Percentiles rank a stretch among this genome's conserved stretches.
phyloP scores from a whole-genome alignment of 2,329 filamentous ascomycete species.

The Colletotrichum sp. region DNA sequence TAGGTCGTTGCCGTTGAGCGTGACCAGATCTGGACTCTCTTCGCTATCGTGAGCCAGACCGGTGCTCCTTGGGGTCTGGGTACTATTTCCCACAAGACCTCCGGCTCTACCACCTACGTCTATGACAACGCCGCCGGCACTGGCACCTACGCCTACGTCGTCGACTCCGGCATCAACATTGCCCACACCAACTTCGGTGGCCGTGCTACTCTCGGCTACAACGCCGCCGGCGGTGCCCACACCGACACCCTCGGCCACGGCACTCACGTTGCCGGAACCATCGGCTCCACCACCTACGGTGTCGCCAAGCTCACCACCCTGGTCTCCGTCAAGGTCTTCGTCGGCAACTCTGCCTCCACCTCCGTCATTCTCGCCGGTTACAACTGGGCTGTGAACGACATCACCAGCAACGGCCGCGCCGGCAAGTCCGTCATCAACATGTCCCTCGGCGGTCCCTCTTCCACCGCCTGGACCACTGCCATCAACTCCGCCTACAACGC shows the following conservation, averaged over 20 bases:
- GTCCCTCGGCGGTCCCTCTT: slow-evolving; percentile 55
- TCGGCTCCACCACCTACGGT: slow-evolving; percentile 48
- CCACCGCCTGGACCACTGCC: slow-evolving; percentile 50
- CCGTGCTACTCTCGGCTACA: slow-evolving; percentile 43
- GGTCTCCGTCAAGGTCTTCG: slow-evolving; percentile 52
- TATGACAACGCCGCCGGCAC: slow-evolving; percentile 46
- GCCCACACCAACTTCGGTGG: slow-evolving; percentile 50
- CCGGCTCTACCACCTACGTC: slow-evolving; percentile 38
- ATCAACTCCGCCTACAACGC: slow-evolving; percentile 47
- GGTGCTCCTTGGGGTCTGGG: slow-evolving; percentile 48
- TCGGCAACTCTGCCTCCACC: slow-evolving; percentile 31
- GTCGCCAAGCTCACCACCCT: slow-evolving; percentile 48
- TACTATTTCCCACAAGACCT: slow-evolving; percentile 46
- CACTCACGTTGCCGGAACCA: slow-evolving; percentile 52
- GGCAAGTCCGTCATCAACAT: slow-evolving; percentile 56
- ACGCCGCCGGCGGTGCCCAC: slow-evolving; percentile 36
- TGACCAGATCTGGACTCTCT: slow-evolving; percentile 30
- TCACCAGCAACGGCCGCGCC: slow-evolving; percentile 42
- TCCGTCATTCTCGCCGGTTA: slow-evolving; percentile 37
- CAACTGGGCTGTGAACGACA: slow-evolving; percentile 51
- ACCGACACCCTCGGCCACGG: slow-evolving; percentile 48
- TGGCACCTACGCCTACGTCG: slow-evolving; percentile 53
- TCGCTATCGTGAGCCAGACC: slow-evolving; percentile 34
- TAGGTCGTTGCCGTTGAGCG: slow-evolving; percentile 38
- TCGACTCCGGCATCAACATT: slow-evolving; percentile 59